Evolutionary conservation across 306 rosid genomes (phyloP).

Genomic region (Trifolium repens): DNA sequence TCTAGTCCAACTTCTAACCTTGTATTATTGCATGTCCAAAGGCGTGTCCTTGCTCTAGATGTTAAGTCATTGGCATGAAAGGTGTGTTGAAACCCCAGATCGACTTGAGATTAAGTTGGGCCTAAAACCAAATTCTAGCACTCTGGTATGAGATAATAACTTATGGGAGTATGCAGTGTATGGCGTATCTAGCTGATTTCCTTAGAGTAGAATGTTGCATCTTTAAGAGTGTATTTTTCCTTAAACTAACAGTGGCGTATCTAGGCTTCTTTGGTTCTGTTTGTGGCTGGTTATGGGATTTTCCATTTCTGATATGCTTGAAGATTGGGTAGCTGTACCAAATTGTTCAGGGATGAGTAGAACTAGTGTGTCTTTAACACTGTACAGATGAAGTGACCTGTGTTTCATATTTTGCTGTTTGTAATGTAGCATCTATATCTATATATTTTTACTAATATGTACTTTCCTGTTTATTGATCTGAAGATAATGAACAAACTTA

Average conservation of each 20-base stretch:
- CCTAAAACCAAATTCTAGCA: not conserved
- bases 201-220: not conserved
- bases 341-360: not conserved
- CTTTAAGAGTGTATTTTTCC: not conserved
- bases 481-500: not conserved
- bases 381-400: not conserved
- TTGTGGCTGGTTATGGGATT: not conserved
- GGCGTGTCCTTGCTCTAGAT: not conserved
- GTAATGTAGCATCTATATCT: slow-evolving; percentile 12
- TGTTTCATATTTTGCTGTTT: not conserved
- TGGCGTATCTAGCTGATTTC: slow-evolving; percentile 4
- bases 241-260: not conserved
- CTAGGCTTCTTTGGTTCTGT: not conserved
- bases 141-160: not conserved
- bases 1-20: not conserved
- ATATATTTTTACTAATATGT: not conserved
- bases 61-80: not conserved
- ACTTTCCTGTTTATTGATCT: not conserved
- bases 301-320: slow-evolving; percentile 8
- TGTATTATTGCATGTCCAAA: not conserved
- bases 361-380: slow-evolving; percentile 2
- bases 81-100: slow-evolving; percentile 1
- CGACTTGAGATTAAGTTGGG: not conserved
- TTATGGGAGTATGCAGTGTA: not conserved
- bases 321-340: not conserved